These are phyloP conservation scores for Neonectria magnoliae DNA, from an alignment of 2,329 filamentous ascomycete species.

Conservation along the genomic window DNA sequence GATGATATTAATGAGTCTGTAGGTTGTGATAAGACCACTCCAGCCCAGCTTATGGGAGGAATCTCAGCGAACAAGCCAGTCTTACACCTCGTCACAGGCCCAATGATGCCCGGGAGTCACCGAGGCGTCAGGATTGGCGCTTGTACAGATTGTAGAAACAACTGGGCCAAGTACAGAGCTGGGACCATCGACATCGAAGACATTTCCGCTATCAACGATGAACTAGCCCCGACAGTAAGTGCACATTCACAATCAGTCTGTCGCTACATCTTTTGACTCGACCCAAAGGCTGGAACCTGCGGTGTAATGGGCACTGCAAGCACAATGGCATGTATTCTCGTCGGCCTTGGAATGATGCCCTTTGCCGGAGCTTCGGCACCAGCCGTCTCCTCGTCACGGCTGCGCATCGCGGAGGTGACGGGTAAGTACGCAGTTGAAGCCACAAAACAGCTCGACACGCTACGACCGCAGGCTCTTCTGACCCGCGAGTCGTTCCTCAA, in stretches of 20 bases:
- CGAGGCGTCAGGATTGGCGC: conserved; percentile 73
- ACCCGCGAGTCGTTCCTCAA: conserved; percentile 84
- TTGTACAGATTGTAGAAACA: conserved; percentile 79
- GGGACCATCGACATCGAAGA: conserved; percentile 76
- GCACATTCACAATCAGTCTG: rapidly evolving
- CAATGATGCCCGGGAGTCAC: conserved; percentile 79
- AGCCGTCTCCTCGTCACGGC: conserved; percentile 79
- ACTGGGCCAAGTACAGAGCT: conserved; percentile 76
- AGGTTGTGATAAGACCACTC: conserved; percentile 80
- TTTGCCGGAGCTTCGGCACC: conserved; percentile 82
- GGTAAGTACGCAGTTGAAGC: conserved; percentile 72
- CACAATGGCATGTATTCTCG: conserved; percentile 87
- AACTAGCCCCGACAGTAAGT: conserved; percentile 74
- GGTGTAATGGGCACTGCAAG: conserved; percentile 94
- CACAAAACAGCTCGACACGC: conserved; percentile 72
- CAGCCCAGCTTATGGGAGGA: conserved; percentile 79
- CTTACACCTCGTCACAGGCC: conserved; percentile 74
- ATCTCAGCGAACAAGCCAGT: conserved; percentile 80
- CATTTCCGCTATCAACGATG: conserved; percentile 75
- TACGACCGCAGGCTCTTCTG: conserved; percentile 75
- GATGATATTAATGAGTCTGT: not conserved
- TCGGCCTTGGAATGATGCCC: conserved; percentile 83
- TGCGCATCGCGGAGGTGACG: conserved; percentile 82
- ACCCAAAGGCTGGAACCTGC: conserved; percentile 73
- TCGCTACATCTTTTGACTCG: not conserved